These are phyloP conservation scores for Macrolepiota dolichaula DNA, from an alignment of 768 basidiomycete species.

Conservation along the genomic window DNA sequence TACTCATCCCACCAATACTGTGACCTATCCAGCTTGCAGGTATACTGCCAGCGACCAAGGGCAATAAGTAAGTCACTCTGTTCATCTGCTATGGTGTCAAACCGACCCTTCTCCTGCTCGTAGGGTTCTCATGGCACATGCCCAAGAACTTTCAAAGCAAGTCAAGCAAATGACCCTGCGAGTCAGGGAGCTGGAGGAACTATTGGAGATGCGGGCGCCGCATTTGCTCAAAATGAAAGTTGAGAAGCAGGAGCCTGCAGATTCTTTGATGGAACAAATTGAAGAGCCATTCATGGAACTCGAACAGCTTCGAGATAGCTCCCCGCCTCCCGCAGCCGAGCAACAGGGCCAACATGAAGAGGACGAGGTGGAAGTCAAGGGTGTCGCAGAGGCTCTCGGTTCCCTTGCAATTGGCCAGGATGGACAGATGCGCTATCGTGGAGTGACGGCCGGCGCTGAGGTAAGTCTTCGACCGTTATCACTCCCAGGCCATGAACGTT, in stretches of 20 bases:
- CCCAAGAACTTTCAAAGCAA: constrained; percentile 43
- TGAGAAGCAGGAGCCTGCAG: constrained; percentile 1
- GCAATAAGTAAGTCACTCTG: constrained; percentile 43
- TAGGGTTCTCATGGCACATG: constrained; percentile 51
- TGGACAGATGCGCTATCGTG: constrained; percentile 49
- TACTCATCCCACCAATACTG: not conserved
- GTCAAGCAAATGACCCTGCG: constrained; percentile 38
- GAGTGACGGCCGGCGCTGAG: constrained; percentile 47
- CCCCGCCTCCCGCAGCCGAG: not conserved
- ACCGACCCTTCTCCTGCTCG: not conserved
- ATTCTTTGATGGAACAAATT: not conserved
- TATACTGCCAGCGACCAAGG: constrained; percentile 50
- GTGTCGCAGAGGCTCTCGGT: constrained; percentile 38
- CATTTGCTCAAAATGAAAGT: constrained; percentile 7
- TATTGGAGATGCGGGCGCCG: constrained; percentile 25
- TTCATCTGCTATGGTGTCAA: too few species aligned
- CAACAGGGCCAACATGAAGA: constrained; percentile 9
- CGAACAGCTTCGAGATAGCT: not conserved
- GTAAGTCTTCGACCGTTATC: constrained; percentile 23
- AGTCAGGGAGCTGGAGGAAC: constrained; percentile 43
- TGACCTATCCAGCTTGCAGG: constrained; percentile 21
- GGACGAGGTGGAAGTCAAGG: constrained; percentile 19
- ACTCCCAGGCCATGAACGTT: not conserved
- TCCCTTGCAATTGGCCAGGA: constrained; percentile 46
- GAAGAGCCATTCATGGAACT: not conserved